A percentile compares a stretch with the other conserved stretches of the same genome.
Evolutionary conservation across 805 yeast genomes (phyloP).

Genomic region (Ogataea kodamae): DNA sequence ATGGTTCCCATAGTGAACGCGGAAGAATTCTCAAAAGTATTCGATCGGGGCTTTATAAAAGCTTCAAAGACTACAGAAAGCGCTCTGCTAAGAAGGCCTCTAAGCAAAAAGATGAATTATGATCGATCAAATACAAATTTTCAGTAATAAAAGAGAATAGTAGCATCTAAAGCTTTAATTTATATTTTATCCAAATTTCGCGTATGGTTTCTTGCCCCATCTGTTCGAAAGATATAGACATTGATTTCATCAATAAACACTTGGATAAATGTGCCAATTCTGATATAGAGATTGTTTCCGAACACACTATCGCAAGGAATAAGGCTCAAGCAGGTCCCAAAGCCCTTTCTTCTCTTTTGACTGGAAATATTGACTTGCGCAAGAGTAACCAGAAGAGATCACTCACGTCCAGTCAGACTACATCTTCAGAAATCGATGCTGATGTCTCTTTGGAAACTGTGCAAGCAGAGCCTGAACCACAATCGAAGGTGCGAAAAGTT

Average conservation of each 20-base stretch:
- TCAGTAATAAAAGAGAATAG: neutral
- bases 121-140: neutral
- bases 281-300: slow-evolving; percentile 4
- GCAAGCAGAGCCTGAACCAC: slow-evolving; percentile 8
- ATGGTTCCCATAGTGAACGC: slow-evolving; percentile 33
- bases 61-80: slow-evolving; percentile 23
- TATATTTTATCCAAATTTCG: no score
- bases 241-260: slow-evolving; percentile 33
- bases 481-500: slow-evolving; percentile 4
- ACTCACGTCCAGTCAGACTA: slow-evolving; percentile 7
- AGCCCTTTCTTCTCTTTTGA: slow-evolving; percentile 16
- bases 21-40: slow-evolving; percentile 22
- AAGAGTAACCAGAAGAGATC: slow-evolving; percentile 10
- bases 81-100: slow-evolving; percentile 20
- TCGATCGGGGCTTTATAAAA: slow-evolving; percentile 22
- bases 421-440: slow-evolving; percentile 3
- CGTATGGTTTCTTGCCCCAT: slow-evolving; percentile 36
- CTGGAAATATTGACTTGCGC: slow-evolving; percentile 11
- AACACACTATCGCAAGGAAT: slow-evolving; percentile 4
- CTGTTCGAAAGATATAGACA: slow-evolving; percentile 28
- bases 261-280: slow-evolving; percentile 30
- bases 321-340: slow-evolving; percentile 3
- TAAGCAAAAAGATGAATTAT: slow-evolving; percentile 1
- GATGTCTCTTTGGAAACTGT: slow-evolving; percentile 5
- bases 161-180: neutral